phyloP scores from a whole-genome alignment of 2,329 filamentous ascomycete species.

The Neoascochyta sp. region DNA sequence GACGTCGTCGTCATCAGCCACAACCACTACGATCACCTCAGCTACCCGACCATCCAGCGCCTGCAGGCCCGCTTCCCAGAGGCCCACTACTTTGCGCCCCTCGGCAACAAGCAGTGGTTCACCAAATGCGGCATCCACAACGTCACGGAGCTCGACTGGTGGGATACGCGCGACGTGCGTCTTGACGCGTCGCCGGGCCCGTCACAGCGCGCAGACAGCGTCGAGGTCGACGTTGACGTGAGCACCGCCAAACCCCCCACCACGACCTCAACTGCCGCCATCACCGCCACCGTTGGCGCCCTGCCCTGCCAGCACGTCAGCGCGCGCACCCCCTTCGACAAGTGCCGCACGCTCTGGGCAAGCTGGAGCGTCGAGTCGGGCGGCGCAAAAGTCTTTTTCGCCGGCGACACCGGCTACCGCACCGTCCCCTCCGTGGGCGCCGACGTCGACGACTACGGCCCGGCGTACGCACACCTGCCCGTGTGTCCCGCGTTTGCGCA shows the following conservation, averaged over 20 bases:
- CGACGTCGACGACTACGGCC: conserved; percentile 66
- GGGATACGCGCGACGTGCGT: conserved; percentile 75
- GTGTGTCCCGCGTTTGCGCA: conserved; percentile 79
- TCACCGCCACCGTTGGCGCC: conserved; percentile 70
- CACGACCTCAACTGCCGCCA: conserved; percentile 33
- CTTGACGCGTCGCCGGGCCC: conserved; percentile 44
- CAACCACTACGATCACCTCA: conserved; percentile 91
- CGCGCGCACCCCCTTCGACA: conserved; percentile 65
- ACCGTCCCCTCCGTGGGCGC: conserved; percentile 63
- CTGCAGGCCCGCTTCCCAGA: conserved; percentile 68
- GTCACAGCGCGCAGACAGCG: conserved; percentile 2
- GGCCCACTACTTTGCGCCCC: conserved; percentile 81
- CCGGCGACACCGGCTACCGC: conserved; percentile 86
- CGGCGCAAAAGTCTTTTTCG: conserved; percentile 80
- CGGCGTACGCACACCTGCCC: conserved; percentile 61
- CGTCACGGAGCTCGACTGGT: conserved; percentile 92
- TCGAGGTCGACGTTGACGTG: conserved; percentile 11
- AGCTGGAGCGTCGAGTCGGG: conserved; percentile 77
- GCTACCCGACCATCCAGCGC: conserved; percentile 68
- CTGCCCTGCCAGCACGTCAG: conserved; percentile 82
- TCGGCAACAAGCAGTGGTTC: conserved; percentile 85
- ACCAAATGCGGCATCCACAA: conserved; percentile 63
- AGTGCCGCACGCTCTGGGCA: conserved; percentile 75
- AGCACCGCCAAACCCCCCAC: conserved; percentile 2
- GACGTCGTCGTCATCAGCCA: conserved; percentile 78